Evolutionary conservation across 805 yeast species (phyloP), one percentile per base, ranked within the genome.

Genomic region (Metschnikowia arizonensis): DNA sequence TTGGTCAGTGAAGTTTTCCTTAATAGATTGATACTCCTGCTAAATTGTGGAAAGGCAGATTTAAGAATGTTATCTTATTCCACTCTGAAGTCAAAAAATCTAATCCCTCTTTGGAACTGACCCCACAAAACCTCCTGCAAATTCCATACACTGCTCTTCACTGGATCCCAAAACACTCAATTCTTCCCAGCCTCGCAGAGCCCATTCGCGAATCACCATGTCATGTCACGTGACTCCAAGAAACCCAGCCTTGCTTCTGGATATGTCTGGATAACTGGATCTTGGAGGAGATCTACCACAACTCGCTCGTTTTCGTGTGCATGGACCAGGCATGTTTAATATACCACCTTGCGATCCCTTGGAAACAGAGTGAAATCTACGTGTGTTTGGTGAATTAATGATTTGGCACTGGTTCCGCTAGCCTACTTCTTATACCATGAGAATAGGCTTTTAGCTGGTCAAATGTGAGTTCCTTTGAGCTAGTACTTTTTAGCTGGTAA

Each of bases 251-350:
- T 49, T 67, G 72, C 12, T 64, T 62, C 47, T 77, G 70, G 3
- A 91, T 75, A n/a, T 77, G n/a, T n/a, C n/a, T n/a, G n/a, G n/a
- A n/a, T n/a, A n/a, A n/a, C 77, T 0, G 74, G 68, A 53, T 88
- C 96, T 31, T 74, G 66, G 34, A 93, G 66, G 31, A 93, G 66
- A 53, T 85, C 88, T 41, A 84, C 78, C 2, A 89, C 98, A 2
- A 93, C 99, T 33, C 86, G 73, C 65, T 93, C 99, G 59, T 93
- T 91, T 59, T 95, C 99, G 55, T 88, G 86, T 0, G 91, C 84
- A 61, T 93, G 96, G 11, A 93, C 78, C 0, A 98, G 91, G 64
- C 99, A 93, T 1, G 99, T 93, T 9, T 97, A 89, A 60, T 93
- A 93, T 0, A 91, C 95, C 12, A 93, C 82, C 51, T 81, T 82